Percentiles rank a stretch among this genome's conserved stretches.
These are phyloP conservation scores for Rhododendron kiyosumense DNA, from an alignment of 148 eudicot species.

Conservation along the genomic window DNA sequence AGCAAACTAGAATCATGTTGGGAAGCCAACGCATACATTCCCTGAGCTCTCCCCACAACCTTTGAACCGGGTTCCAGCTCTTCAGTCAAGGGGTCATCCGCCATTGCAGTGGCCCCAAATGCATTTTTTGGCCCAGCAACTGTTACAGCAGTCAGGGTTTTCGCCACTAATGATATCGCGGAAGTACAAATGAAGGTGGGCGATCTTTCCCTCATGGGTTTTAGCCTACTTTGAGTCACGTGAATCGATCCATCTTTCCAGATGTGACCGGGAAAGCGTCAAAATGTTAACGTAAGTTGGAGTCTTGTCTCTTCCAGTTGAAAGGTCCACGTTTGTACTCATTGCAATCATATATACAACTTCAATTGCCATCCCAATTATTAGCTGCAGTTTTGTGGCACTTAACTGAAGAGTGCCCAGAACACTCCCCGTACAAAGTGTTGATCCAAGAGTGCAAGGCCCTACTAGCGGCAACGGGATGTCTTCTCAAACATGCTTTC, in stretches of 20 bases:
- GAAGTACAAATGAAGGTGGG: too few relatives aligned
- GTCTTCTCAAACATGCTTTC: too few relatives aligned
- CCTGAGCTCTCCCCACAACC: constrained; percentile 56
- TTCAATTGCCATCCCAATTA: not conserved
- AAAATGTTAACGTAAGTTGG: too few relatives aligned
- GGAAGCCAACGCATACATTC: constrained; percentile 37
- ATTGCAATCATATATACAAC: not conserved
- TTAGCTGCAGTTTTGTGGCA: not conserved
- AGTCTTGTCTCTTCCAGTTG: not conserved
- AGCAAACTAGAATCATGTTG: constrained; percentile 11
- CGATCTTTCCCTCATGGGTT: not conserved
- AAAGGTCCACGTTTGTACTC: not conserved
- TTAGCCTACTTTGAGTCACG: not conserved
- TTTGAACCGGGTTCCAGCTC: constrained; percentile 28
- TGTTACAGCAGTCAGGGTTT: too few relatives aligned
- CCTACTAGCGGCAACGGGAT: too few relatives aligned
- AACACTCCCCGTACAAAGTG: too few relatives aligned
- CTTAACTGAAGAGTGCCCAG: not conserved
- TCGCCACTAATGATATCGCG: too few relatives aligned
- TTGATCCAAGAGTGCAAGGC: too few relatives aligned
- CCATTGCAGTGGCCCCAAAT: constrained; percentile 25
- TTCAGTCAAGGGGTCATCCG: constrained; percentile 44
- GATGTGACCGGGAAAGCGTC: too few relatives aligned
- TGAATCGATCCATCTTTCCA: not conserved
- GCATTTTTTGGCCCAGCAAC: too few relatives aligned